Percentiles rank a stretch among this genome's conserved stretches.
Evolutionary conservation across 2,329 filamentous ascomycete genomes (phyloP).

Genomic region (Ploettnerulaceae sp.): DNA sequence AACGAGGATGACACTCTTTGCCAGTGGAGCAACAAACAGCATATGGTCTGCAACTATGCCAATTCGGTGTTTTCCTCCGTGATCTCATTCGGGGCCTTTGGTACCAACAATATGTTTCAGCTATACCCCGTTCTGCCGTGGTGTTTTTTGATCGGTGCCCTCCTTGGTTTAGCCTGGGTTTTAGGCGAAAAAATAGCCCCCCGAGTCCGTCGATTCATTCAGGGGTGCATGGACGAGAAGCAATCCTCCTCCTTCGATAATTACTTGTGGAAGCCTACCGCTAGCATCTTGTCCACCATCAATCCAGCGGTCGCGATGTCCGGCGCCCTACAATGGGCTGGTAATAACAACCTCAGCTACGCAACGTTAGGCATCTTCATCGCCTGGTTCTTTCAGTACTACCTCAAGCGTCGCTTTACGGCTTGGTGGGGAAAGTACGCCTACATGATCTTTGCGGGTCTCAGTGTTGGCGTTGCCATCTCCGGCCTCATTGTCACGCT

Average conservation of each 20-base stretch:
- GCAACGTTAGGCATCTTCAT: conserved; percentile 32
- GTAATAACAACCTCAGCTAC: conserved; percentile 32
- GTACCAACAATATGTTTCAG: conserved; percentile 12
- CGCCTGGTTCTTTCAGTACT: conserved; percentile 30
- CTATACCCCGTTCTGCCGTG: conserved; percentile 11
- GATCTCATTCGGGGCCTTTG: conserved; percentile 12
- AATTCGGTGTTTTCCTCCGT: conserved; percentile 8
- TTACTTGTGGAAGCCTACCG: conserved; percentile 25
- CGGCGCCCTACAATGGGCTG: conserved; percentile 32
- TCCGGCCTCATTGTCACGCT: conserved; percentile 12
- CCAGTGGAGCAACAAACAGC: conserved; percentile 10
- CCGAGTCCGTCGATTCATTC: conserved; percentile 15
- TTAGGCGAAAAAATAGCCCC: conserved; percentile 29
- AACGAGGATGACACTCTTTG: conserved; percentile 7
- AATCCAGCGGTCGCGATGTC: conserved; percentile 28
- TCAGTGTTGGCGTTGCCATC: conserved; percentile 24
- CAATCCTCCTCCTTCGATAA: conserved; percentile 22
- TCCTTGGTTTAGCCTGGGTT: conserved; percentile 32
- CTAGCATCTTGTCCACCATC: conserved; percentile 12
- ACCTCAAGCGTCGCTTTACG: conserved; percentile 29
- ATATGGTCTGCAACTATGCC: conserved; percentile 13
- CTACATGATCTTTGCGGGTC: conserved; percentile 29
- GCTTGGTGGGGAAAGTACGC: conserved; percentile 33
- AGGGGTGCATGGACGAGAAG: conserved; percentile 17
- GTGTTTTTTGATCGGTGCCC: conserved; percentile 31